These are phyloP conservation scores for Takakia lepidozioides DNA, from an alignment of 225 moss, liverwort and hornwort genomes.

Conservation along the genomic window DNA sequence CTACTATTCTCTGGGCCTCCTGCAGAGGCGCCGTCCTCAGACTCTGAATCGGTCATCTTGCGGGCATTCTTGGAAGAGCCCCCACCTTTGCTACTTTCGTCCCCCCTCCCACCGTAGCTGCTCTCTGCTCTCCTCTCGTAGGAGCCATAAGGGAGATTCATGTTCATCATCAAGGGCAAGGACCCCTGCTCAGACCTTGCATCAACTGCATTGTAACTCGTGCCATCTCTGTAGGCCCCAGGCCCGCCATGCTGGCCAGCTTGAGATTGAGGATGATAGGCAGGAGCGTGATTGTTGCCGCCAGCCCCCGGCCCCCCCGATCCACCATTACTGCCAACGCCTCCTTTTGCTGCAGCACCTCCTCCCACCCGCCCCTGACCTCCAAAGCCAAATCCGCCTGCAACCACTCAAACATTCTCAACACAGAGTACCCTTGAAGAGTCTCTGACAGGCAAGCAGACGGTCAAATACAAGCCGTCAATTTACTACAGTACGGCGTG, in stretches of 20 bases:
- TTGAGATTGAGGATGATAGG: constrained; percentile 18
- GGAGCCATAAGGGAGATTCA: constrained; percentile 25
- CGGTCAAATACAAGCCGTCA: too few species aligned
- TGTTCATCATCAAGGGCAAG: constrained; percentile 44
- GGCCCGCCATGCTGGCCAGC: constrained; percentile 23
- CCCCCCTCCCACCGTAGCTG: constrained; percentile 56
- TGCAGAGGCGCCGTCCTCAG: constrained; percentile 88
- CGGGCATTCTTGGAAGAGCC: constrained; percentile 63
- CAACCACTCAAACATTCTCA: too few species aligned
- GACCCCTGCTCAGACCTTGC: constrained; percentile 55
- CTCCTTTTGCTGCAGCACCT: constrained; percentile 36
- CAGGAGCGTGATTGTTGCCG: constrained; percentile 20
- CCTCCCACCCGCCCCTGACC: constrained; percentile 24
- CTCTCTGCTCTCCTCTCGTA: constrained; percentile 47
- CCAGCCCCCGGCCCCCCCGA: constrained; percentile 13
- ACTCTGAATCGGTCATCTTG: constrained; percentile 78
- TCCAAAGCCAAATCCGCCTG: too few species aligned
- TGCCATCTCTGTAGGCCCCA: constrained; percentile 31
- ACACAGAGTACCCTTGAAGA: too few species aligned
- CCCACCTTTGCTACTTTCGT: constrained; percentile 62
- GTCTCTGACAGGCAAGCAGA: too few species aligned
- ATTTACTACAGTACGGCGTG: too few species aligned
- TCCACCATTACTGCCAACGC: constrained; percentile 18
- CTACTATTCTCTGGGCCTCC: constrained; percentile 84
- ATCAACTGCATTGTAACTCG: constrained; percentile 47